Evolutionary conservation across 306 rosid genomes (phyloP).

Genomic region (Quercus ilex): DNA sequence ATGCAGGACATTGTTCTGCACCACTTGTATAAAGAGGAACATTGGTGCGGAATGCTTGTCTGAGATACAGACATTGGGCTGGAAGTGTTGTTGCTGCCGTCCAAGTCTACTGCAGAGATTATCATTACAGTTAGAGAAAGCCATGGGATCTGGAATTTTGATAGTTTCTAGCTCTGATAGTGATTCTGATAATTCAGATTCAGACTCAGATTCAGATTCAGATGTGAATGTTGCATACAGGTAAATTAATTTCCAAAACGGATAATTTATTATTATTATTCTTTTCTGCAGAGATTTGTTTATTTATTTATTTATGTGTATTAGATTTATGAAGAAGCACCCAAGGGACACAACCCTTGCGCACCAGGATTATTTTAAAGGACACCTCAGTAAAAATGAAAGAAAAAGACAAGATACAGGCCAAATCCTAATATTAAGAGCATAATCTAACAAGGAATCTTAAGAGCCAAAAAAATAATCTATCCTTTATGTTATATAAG

Average conservation of each 20-base stretch:
- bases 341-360: not conserved
- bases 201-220: conserved; percentile 59
- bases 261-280: not conserved
- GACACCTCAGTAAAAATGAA: not conserved
- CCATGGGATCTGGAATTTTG: conserved; percentile 34
- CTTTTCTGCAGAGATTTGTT: conserved; percentile 6
- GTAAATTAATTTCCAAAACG: conserved; percentile 28
- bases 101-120: conserved; percentile 59
- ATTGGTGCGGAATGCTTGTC: conserved; percentile 56
- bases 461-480: not conserved
- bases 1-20: conserved; percentile 64
- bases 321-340: not conserved
- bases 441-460: not conserved
- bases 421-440: not conserved
- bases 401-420: not conserved
- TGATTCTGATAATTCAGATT: conserved; percentile 72
- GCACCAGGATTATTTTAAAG: not conserved
- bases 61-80: conserved; percentile 46
- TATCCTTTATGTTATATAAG: not conserved
- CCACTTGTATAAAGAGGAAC: conserved; percentile 60
- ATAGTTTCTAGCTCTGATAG: conserved; percentile 62
- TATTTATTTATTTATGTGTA: not conserved
- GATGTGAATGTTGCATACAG: conserved; percentile 47
- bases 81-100: conserved; percentile 75
- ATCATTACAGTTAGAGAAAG: conserved; percentile 51